Conservation (phyloP, 768 basidiomycete species). For the Mrakia gelida region DNA sequence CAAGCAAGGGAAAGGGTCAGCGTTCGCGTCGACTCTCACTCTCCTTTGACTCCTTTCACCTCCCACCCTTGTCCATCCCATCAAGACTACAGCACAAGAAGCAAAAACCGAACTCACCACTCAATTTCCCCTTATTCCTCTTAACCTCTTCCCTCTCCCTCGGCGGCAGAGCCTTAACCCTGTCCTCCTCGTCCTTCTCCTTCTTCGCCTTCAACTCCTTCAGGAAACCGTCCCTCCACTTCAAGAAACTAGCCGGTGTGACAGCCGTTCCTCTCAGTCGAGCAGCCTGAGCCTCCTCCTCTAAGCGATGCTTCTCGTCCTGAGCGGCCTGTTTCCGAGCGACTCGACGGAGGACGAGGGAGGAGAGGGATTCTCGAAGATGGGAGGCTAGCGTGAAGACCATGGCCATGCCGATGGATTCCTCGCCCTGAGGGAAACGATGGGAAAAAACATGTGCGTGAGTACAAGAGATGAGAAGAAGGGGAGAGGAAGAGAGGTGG, state of each 20-base stretch:
- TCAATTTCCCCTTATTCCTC: conserved; percentile 57
- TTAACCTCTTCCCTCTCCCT: conserved; percentile 85
- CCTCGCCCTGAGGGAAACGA: conserved; percentile 37
- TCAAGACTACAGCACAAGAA: background rate
- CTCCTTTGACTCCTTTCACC: background rate
- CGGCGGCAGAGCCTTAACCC: conserved; percentile 60
- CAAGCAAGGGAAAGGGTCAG: background rate
- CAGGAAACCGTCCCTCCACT: conserved; percentile 77
- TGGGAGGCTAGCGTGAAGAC: conserved; percentile 88
- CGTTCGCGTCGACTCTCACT: background rate
- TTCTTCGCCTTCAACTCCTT: conserved; percentile 59
- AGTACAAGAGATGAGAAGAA: background rate
- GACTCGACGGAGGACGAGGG: conserved; percentile 58
- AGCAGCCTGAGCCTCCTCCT: conserved; percentile 71
- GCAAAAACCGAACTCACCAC: conserved; percentile 54
- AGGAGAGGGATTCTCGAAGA: conserved; percentile 69
- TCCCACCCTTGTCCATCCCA: background rate
- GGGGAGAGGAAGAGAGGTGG: background rate
- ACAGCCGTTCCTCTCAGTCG: conserved; percentile 89
- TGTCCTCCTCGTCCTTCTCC: conserved; percentile 71
- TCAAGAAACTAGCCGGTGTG: conserved; percentile 70
- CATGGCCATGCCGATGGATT: conserved; percentile 72
- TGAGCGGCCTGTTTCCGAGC: conserved; percentile 60
- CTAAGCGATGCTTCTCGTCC: conserved; percentile 52
- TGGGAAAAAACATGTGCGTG: background rate